phyloP scores from a whole-genome alignment of 2,329 filamentous ascomycete species.

The Phialocephala subalpina region DNA sequence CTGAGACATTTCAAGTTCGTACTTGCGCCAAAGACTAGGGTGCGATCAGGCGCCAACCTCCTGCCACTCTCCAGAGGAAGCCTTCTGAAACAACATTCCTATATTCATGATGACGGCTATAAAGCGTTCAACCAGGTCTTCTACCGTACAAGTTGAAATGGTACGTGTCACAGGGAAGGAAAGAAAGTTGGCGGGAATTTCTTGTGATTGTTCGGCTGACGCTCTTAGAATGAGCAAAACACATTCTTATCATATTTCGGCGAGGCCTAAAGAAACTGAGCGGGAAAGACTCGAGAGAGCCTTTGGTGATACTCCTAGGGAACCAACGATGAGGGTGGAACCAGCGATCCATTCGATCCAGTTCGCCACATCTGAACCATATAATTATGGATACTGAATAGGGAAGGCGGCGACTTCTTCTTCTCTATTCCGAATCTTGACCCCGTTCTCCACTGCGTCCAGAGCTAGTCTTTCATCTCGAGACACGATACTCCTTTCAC shows the following conservation, averaged over 20 bases:
- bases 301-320: neutral
- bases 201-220: neutral
- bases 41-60: no score
- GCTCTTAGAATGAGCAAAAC: neutral
- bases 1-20: no score
- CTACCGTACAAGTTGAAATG: neutral
- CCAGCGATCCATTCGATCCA: neutral
- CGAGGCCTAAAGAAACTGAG: neutral
- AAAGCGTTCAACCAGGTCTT: neutral
- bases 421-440: no score
- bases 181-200: neutral
- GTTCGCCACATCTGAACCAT: neutral
- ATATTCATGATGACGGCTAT: neutral
- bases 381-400: neutral
- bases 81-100: no score
- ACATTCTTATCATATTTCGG: neutral
- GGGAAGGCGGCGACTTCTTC: no score
- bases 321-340: slow-evolving; percentile 1
- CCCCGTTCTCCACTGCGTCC: no score
- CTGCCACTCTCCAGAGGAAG: no score
- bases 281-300: neutral
- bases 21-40: no score
- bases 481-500: no score
- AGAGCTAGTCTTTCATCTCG: no score
- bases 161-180: neutral